Percentiles rank a stretch among this genome's conserved stretches.
These are phyloP conservation scores for Sequoia sempervirens DNA, from an alignment of 75 land plant species.

Conservation along the genomic window DNA sequence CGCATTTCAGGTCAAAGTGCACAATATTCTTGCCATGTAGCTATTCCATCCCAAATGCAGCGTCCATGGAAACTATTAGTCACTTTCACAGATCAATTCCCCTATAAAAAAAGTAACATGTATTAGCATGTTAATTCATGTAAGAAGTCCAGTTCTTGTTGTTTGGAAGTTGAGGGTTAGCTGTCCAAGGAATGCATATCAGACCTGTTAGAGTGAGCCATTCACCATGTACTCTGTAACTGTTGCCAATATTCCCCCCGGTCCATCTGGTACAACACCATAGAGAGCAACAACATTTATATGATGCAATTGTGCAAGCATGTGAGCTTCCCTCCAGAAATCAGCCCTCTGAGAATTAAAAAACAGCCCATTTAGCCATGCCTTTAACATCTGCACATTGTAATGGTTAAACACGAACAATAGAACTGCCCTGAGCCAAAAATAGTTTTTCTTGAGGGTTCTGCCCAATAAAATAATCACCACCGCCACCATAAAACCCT, in stretches of 20 bases:
- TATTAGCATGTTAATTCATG: not conserved
- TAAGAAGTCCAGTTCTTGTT: not conserved
- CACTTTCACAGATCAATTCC: conserved; percentile 61
- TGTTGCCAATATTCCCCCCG: conserved; percentile 91
- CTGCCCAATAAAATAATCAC: too few relatives aligned
- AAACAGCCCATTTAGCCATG: not conserved
- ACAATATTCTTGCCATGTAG: conserved; percentile 79
- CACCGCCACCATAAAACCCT: too few relatives aligned
- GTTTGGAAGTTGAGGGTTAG: not conserved
- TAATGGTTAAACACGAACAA: conserved; percentile 6
- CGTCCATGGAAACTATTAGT: conserved; percentile 78
- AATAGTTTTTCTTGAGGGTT: too few relatives aligned
- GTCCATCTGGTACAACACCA: conserved; percentile 96
- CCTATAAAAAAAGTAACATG: conserved; percentile 27
- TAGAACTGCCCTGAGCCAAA: too few relatives aligned
- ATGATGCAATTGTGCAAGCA: conserved; percentile 84
- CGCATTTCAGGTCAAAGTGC: conserved; percentile 86
- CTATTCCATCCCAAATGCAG: conserved; percentile 91
- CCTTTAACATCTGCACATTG: not conserved
- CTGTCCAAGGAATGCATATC: not conserved
- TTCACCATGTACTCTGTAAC: conserved; percentile 98
- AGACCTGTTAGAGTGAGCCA: conserved; percentile 67
- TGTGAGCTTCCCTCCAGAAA: conserved; percentile 91
- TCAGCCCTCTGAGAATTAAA: too few relatives aligned
- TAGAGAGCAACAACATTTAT: conserved; percentile 97